Percentiles rank a stretch among this genome's conserved stretches.
These are phyloP conservation scores for Backusella mclennaniae DNA, from an alignment of 192 early-diverging fungal genomes.

Conservation along the genomic window DNA sequence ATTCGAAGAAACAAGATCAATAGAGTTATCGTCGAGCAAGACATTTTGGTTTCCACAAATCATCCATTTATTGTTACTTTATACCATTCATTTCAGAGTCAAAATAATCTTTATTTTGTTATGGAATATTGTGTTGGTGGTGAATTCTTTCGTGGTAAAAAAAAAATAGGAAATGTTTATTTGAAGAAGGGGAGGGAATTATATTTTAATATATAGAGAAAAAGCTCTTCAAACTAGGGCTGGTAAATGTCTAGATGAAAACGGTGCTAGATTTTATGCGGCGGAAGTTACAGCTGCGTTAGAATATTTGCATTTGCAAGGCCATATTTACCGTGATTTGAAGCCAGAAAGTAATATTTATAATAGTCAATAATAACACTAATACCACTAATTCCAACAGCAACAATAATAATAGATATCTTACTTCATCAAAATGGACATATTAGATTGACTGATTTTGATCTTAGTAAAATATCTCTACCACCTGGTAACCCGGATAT, in stretches of 20 bases:
- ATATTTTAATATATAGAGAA: not conserved
- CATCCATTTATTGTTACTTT: conserved; percentile 88
- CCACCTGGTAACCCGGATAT: conserved; percentile 73
- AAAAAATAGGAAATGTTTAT: not conserved
- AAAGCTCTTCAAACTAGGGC: conserved; percentile 80
- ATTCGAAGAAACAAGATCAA: conserved; percentile 98
- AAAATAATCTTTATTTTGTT: conserved; percentile 79
- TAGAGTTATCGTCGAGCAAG: conserved; percentile 93
- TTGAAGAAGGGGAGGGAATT: not conserved
- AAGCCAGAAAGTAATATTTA: conserved; percentile 85
- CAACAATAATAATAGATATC: conserved; percentile 55
- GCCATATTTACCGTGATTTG: conserved; percentile 96
- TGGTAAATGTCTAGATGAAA: conserved; percentile 85
- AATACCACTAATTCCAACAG: not conserved
- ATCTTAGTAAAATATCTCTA: conserved; percentile 91
- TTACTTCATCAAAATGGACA: conserved; percentile 93
- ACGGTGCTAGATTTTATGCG: conserved; percentile 94
- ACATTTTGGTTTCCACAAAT: conserved; percentile 71
- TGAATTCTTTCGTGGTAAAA: conserved; percentile 76
- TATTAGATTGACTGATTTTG: conserved; percentile 98
- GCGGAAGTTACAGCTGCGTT: conserved; percentile 94
- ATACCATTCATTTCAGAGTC: conserved; percentile 86
- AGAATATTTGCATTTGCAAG: conserved; percentile 95
- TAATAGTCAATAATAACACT: conserved; percentile 4
- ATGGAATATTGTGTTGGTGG: conserved; percentile 90